phyloP scores from a whole-genome alignment of 768 basidiomycete genomes.

The Termitomyces sp. region DNA sequence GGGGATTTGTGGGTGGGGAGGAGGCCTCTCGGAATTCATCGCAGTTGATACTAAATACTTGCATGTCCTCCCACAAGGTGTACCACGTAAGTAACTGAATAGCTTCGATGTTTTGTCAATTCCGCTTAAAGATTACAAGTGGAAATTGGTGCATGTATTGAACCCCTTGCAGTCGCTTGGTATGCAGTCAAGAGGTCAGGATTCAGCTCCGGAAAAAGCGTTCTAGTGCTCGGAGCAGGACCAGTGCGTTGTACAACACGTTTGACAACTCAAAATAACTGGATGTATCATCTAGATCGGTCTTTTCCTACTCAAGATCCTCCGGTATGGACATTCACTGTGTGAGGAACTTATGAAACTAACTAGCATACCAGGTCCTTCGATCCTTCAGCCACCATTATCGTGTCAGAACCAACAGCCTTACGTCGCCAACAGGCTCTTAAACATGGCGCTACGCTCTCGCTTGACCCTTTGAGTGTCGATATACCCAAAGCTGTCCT shows the following conservation, averaged over 20 bases:
- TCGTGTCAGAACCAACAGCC: constrained; percentile 38
- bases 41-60: constrained; percentile 30
- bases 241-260: constrained; percentile 28
- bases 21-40: constrained; percentile 43
- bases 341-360: background rate
- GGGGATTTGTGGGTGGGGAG: constrained; percentile 37
- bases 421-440: constrained; percentile 33
- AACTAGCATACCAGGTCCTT: constrained; percentile 18
- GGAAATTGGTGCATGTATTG: constrained; percentile 43
- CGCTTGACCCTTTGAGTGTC: constrained; percentile 29
- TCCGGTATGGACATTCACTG: constrained; percentile 21
- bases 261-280: background rate
- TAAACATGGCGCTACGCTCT: constrained; percentile 33
- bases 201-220: constrained; percentile 33
- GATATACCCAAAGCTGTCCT: constrained; percentile 24
- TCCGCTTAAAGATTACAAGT: constrained; percentile 24
- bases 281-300: constrained; percentile 27
- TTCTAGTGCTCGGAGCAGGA: constrained; percentile 40
- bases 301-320: constrained; percentile 32
- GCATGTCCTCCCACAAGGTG: constrained; percentile 33
- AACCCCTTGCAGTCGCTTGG: constrained; percentile 45
- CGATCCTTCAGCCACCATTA: constrained; percentile 23
- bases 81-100: constrained; percentile 28
- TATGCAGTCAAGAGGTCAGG: constrained; percentile 40
- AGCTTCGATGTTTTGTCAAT: background rate